Conservation (phyloP, 352 stramenopile species). For the Pythium brachiatum region DNA sequence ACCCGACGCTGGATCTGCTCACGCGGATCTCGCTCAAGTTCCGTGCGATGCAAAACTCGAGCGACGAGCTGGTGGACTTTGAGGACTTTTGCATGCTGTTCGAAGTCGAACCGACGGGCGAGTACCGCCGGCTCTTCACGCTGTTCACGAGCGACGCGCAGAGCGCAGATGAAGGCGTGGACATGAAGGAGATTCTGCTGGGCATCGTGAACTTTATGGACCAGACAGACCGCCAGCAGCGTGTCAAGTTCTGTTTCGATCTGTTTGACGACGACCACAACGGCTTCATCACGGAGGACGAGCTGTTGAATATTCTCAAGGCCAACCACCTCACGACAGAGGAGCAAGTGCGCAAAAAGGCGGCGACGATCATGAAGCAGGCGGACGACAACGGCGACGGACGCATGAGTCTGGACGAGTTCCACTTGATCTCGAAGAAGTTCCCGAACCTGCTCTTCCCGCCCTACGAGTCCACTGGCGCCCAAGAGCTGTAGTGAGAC, state of each 20-base stretch:
- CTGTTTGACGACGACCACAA: slow-evolving; percentile 94
- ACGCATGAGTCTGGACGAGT: slow-evolving; percentile 83
- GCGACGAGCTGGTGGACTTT: slow-evolving; percentile 43
- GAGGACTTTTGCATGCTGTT: slow-evolving; percentile 85
- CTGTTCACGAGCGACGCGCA: slow-evolving; percentile 73
- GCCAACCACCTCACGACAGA: slow-evolving; percentile 86
- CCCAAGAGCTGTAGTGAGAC: slow-evolving; percentile 1
- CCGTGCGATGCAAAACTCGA: slow-evolving; percentile 49
- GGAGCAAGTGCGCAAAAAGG: slow-evolving; percentile 83
- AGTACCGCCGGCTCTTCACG: slow-evolving; percentile 87
- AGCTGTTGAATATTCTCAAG: slow-evolving; percentile 91
- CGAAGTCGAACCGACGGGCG: slow-evolving; percentile 83
- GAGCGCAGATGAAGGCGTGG: slow-evolving; percentile 58
- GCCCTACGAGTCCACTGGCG: slow-evolving; percentile 33
- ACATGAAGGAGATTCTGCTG: slow-evolving; percentile 90
- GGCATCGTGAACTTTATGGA: slow-evolving; percentile 90
- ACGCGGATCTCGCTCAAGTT: slow-evolving; percentile 60
- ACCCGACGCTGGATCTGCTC: slow-evolving; percentile 59
- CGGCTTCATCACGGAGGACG: slow-evolving; percentile 85
- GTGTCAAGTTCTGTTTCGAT: slow-evolving; percentile 92
- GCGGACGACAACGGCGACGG: slow-evolving; percentile 77
- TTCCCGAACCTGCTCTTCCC: slow-evolving; percentile 91
- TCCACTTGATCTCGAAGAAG: slow-evolving; percentile 84
- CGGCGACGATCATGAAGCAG: slow-evolving; percentile 80
- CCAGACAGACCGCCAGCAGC: slow-evolving; percentile 64